phyloP scores from a whole-genome alignment of 75 land plant genomes.

The Cupressus sempervirens region DNA sequence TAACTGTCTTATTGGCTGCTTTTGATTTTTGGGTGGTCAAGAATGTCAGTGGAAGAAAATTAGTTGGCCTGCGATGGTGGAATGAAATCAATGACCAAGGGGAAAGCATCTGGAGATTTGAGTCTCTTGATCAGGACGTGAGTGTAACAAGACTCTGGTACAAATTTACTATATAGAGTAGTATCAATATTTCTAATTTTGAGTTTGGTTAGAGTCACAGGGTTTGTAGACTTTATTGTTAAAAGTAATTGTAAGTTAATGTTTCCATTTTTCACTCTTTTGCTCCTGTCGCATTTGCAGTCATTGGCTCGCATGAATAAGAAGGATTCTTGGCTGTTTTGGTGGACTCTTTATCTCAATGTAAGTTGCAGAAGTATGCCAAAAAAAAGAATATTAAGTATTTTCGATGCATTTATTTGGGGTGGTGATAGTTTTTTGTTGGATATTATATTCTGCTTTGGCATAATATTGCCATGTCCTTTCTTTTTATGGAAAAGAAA shows the following conservation, averaged over 20 bases:
- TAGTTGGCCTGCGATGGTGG: conserved; percentile 99
- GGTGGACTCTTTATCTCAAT: conserved; percentile 92
- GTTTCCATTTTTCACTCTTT: conserved; percentile 3
- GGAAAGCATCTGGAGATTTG: conserved; percentile 97
- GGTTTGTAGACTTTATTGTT: background rate
- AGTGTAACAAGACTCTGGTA: background rate
- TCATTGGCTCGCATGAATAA: conserved; percentile 86
- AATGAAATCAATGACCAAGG: conserved; percentile 95
- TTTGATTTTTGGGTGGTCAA: conserved; percentile 99
- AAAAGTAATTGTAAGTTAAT: background rate
- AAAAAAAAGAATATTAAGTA: background rate
- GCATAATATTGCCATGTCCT: background rate
- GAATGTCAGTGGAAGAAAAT: conserved; percentile 95
- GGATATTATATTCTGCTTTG: background rate
- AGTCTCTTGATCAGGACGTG: conserved; percentile 95
- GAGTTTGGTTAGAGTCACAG: background rate
- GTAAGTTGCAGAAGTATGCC: conserved; percentile 31
- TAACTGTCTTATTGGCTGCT: conserved; percentile 91
- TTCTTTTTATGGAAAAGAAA: background rate
- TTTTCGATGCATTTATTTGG: background rate
- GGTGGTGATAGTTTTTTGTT: background rate
- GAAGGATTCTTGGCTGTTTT: conserved; percentile 98
- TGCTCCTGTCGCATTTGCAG: conserved; percentile 29
- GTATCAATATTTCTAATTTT: background rate
- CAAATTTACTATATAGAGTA: background rate